Evolutionary conservation across 1,284 basidiomycete genomes (phyloP).

Genomic region (Cryptococcus neoformans): DNA sequence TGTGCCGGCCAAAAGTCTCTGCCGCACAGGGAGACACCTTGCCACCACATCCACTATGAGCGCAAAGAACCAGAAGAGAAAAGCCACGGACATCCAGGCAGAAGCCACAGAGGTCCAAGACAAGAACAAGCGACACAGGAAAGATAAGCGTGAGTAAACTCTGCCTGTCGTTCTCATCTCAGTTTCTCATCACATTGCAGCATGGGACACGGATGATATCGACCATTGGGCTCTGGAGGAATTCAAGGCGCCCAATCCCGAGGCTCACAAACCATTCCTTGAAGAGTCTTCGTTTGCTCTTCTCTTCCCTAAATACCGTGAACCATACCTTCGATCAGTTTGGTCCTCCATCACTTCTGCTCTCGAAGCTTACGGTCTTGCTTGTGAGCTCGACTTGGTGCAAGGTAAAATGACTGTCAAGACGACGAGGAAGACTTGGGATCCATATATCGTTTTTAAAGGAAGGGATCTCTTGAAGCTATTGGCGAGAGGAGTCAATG

Average conservation of each 20-base stretch:
- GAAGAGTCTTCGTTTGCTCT: conserved; percentile 98
- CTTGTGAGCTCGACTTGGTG: conserved; percentile 90
- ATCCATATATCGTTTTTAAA: conserved; percentile 95
- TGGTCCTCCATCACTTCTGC: conserved; percentile 92
- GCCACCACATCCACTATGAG: conserved; percentile 18
- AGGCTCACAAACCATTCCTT: conserved; percentile 60
- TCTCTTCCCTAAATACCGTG: conserved; percentile 97
- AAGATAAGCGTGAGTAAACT: conserved; percentile 73
- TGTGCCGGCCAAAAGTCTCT: too few species aligned
- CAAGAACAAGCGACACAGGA: conserved; percentile 84
- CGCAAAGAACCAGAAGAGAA: conserved; percentile 25
- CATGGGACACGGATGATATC: conserved; percentile 98
- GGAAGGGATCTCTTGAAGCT: conserved; percentile 95
- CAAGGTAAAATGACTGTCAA: conserved; percentile 97
- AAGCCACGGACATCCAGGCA: conserved; percentile 18
- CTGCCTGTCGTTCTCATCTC: neutral
- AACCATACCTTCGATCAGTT: conserved; percentile 91
- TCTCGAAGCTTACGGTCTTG: conserved; percentile 77
- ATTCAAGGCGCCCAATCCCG: conserved; percentile 66
- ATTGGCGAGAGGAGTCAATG: conserved; percentile 83
- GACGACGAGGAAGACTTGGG: conserved; percentile 95
- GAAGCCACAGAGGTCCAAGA: conserved; percentile 50
- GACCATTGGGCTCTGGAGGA: conserved; percentile 96
- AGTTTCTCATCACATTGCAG: conserved; percentile 48
- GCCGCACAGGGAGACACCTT: too few species aligned